Conservation (phyloP, 139 green algal genomes). For the Asterochloris sp. region DNA sequence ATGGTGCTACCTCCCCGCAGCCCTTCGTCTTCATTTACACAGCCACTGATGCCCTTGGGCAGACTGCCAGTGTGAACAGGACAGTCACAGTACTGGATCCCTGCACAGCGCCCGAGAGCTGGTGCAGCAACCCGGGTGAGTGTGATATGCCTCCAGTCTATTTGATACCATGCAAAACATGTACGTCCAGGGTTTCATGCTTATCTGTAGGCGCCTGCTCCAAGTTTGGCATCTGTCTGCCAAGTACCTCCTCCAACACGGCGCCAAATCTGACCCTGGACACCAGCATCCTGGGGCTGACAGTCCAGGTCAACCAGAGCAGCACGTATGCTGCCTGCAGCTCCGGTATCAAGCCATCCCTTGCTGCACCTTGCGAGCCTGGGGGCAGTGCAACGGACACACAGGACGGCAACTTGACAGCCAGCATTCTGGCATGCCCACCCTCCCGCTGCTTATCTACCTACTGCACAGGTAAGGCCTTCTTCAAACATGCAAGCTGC, state of each 20-base stretch:
- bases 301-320: not conserved
- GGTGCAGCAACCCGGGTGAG: no score
- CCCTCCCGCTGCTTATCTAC: conserved; percentile 1
- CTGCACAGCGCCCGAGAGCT: no score
- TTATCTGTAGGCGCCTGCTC: conserved; percentile 7
- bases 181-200: not conserved
- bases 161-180: no score
- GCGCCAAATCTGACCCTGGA: not conserved
- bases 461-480: not conserved
- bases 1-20: no score
- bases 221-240: not conserved
- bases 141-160: no score
- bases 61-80: no score
- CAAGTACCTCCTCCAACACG: conserved; percentile 7
- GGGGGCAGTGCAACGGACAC: not conserved
- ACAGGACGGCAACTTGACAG: conserved; percentile 6
- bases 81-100: no score
- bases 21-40: no score
- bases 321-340: not conserved
- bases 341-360: not conserved
- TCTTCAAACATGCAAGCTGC: not conserved
- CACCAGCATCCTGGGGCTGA: not conserved
- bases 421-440: conserved; percentile 9
- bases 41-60: no score
- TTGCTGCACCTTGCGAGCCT: conserved; percentile 3